Evolutionary conservation across 192 early-diverging fungal genomes (phyloP), one percentile per base, ranked within the genome.

Genomic region (Backusella westeae): DNA sequence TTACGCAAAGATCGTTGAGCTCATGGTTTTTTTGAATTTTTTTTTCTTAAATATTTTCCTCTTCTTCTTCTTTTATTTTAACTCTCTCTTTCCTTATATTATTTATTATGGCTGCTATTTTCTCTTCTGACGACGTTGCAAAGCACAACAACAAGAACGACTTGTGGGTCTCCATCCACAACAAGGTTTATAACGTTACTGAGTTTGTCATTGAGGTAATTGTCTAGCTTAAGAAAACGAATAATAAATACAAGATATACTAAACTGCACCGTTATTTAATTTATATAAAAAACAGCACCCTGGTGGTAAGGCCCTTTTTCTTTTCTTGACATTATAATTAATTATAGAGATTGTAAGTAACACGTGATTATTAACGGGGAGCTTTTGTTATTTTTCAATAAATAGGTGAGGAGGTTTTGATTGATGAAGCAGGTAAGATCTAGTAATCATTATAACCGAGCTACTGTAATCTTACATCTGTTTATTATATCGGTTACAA

Each of bases 361-460:
- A 14, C 39, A 71, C 44, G 70, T 71, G 39, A 49, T 32, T 71
- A 49, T 44, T 71, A 46, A 49, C 32, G 42, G 12, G n/a, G 21
- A 29, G 42, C 15, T 71, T 71, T 44, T 49, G 15, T 49, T 32
- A 14, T 44, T 32, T 44, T 71, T 71, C 23, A 19, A 79, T 34
- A 36, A 26, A n/a, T 53, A 76, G 96, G 97, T 78, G 97, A 98
- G 86, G 97, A 98, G 79, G 96, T 98, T 35, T 86, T 98, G 73
- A 77, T 96, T 66, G 96, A 96, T 85, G 88, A 92, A 77, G 95
- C 91, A 39, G 96, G 95, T 86, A 87, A 87, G 76, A 56, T 2
- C 26, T 63, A 29, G 12, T 63, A 12, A 32, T 6, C 15, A 35
- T 15, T 67, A 38, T 46, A 46, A 12, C 5, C 15, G 39, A 71